Percentiles rank a stretch among this genome's conserved stretches.
Evolutionary conservation across 140 eudicot genomes (phyloP).

Genomic region (Cichorium intybus): DNA sequence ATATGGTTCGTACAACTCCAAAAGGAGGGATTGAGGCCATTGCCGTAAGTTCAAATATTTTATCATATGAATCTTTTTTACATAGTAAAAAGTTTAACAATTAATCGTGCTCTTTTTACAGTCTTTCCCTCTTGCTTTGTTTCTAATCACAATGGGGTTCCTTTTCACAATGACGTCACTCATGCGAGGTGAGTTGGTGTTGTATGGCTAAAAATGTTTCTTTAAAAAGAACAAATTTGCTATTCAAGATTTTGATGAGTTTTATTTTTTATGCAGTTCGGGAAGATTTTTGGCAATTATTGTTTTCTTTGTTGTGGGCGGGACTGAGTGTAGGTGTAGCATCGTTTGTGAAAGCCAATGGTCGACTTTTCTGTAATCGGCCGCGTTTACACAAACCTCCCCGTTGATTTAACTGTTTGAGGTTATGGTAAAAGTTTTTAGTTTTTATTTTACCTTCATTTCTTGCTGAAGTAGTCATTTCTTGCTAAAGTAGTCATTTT

Average conservation of each 20-base stretch:
- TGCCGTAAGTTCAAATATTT: conserved; percentile 61
- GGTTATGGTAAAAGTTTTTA: background rate
- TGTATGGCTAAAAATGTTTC: background rate
- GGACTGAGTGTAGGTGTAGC: conserved; percentile 61
- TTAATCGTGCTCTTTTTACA: conserved; percentile 23
- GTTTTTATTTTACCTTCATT: background rate
- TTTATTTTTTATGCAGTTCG: conserved; percentile 37
- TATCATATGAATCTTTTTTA: no score
- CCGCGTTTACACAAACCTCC: conserved; percentile 64
- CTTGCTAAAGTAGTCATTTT: conserved; percentile 2
- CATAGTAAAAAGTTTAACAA: no score
- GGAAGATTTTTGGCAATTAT: conserved; percentile 36
- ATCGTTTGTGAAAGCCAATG: conserved; percentile 50
- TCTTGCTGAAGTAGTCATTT: background rate
- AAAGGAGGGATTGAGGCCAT: conserved; percentile 64
- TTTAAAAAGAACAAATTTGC: background rate
- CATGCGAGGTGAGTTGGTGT: conserved; percentile 55
- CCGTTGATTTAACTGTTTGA: conserved; percentile 23
- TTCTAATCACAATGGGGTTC: conserved; percentile 47
- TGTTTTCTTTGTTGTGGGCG: conserved; percentile 57
- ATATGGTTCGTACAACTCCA: conserved; percentile 35
- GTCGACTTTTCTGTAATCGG: conserved; percentile 61
- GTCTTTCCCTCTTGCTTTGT: conserved; percentile 63
- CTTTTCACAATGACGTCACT: conserved; percentile 57
- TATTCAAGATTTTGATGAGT: background rate